Base-by-base conservation (phyloP, 192 early-diverging fungal genomes). In the Rhizophlyctis rosea region DNA sequence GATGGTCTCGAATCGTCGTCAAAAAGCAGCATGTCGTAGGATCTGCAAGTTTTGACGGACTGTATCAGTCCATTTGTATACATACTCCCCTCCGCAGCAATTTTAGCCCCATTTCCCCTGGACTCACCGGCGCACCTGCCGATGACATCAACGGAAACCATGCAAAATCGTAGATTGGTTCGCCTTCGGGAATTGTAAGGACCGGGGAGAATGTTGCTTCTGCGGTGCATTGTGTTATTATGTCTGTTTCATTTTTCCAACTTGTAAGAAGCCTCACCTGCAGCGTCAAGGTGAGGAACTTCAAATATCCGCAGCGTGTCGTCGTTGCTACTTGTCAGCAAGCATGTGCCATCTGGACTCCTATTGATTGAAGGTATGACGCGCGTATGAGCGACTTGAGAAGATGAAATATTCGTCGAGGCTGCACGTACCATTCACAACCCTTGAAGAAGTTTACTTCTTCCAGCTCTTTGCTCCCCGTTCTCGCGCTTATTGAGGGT, bases 1-100 rank as follows among this genome's bases (percentile, higher is more conserved):
- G 90, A 47, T 91, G 89, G 35, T 92, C 91, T 48, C 90, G 74
- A 24, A 76, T 78, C 5, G 84, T 84, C 80, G 51, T 89, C 81
- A 55, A 32, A 33, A 61, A 65, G 60, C 47, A 30, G 32, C 55
- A 65, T 4, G 57, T 54, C 29, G 50, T 44, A 33, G 67, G 72
- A 72, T 78, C 78, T 76, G 65, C n/a, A n/a, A n/a, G n/a, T n/a
- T n/a, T n/a, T n/a, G n/a, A n/a, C n/a, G n/a, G n/a, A n/a, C n/a
- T n/a, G n/a, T n/a, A n/a, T n/a, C n/a, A n/a, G n/a, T n/a, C n/a
- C n/a, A n/a, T n/a, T n/a, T n/a, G n/a, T n/a, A n/a, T n/a, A n/a
- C n/a, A n/a, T n/a, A n/a, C n/a, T n/a, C n/a, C n/a, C n/a, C n/a
- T n/a, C n/a, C n/a, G n/a, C n/a, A n/a, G n/a, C n/a, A n/a, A n/a